These are phyloP conservation scores for Asterella californica DNA, from an alignment of 225 moss, liverwort and hornwort genomes.

Conservation along the genomic window DNA sequence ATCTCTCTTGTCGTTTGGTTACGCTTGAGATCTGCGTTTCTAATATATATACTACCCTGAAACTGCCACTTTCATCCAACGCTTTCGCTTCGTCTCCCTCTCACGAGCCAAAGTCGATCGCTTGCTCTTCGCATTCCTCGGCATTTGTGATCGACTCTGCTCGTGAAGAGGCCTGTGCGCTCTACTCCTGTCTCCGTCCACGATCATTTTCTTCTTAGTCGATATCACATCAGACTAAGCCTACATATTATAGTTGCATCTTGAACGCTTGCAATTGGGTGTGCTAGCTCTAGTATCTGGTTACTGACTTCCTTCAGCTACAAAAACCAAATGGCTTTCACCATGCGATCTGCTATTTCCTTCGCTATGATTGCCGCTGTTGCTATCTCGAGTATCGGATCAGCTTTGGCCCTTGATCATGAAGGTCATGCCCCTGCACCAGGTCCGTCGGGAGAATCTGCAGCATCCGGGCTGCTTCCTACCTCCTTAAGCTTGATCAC, in stretches of 20 bases:
- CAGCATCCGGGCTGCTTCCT: constrained; percentile 11
- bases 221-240: no score
- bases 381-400: constrained; percentile 10
- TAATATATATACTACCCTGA: background rate
- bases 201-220: background rate
- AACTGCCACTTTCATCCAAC: background rate
- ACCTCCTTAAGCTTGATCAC: background rate
- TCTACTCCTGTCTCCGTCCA: background rate
- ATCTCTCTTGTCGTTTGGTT: no score
- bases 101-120: constrained; percentile 13
- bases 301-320: background rate
- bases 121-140: background rate
- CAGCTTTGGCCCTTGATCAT: background rate
- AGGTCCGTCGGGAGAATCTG: background rate
- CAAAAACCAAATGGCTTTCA: constrained; percentile 9
- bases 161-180: constrained; percentile 6
- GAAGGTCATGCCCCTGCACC: constrained; percentile 10
- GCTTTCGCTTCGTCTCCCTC: constrained; percentile 11
- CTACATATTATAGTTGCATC: background rate
- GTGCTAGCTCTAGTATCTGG: background rate
- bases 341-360: constrained; percentile 8
- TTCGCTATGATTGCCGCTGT: constrained; percentile 8
- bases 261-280: background rate
- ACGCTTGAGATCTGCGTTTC: background rate
- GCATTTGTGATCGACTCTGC: constrained; percentile 6